phyloP scores from a whole-genome alignment of 768 basidiomycete species.

The Rhizopogon vinicolor region DNA sequence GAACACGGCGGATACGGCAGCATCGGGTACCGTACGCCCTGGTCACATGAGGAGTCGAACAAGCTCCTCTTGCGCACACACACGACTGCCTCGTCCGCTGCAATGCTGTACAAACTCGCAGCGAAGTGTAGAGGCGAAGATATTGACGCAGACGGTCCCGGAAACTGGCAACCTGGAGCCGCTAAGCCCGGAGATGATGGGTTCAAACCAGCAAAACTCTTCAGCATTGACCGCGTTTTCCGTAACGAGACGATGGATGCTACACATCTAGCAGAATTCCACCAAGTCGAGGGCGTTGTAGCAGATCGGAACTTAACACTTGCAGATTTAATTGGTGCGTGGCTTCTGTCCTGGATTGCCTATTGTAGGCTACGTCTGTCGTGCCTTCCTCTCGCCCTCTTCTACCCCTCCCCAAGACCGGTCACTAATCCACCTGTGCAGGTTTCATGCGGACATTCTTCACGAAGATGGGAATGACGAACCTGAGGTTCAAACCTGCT shows the following conservation, averaged over 20 bases:
- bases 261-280: conserved; percentile 98
- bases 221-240: conserved; percentile 98
- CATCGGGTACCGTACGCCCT: conserved; percentile 95
- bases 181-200: conserved; percentile 45
- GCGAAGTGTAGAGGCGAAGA: conserved; percentile 70
- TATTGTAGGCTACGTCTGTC: neutral
- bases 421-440: conserved; percentile 21
- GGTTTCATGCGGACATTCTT: conserved; percentile 99
- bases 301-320: conserved; percentile 91
- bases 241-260: conserved; percentile 98
- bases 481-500: conserved; percentile 96
- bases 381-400: neutral
- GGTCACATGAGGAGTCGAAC: conserved; percentile 87
- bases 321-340: conserved; percentile 88
- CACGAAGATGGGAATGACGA: conserved; percentile 93
- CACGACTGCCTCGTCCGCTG: conserved; percentile 90
- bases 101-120: conserved; percentile 93
- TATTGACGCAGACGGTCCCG: conserved; percentile 17
- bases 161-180: conserved; percentile 13
- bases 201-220: conserved; percentile 89
- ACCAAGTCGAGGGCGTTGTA: conserved; percentile 99
- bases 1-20: conserved; percentile 88
- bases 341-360: neutral
- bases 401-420: neutral
- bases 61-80: conserved; percentile 95